Evolutionary conservation across 2,329 filamentous ascomycete genomes (phyloP).

Genomic region (Clarireedia homoeocarpa): DNA sequence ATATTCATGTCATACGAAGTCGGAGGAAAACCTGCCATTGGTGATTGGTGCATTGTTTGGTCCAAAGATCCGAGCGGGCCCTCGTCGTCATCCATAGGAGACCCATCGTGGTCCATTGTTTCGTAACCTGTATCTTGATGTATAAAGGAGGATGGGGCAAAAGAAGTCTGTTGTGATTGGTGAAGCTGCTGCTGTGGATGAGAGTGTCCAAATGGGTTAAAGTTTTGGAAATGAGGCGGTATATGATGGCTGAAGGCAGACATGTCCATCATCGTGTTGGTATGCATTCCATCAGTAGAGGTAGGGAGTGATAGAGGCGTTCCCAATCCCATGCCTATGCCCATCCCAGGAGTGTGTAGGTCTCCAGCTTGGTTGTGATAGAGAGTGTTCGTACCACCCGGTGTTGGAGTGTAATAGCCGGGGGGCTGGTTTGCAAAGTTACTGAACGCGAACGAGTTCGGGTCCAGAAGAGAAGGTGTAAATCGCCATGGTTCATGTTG

Average conservation of each 20-base stretch:
- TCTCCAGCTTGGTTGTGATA: conserved; percentile 82
- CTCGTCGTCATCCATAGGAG: conserved; percentile 54
- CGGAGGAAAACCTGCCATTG: conserved; percentile 50
- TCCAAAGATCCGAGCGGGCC: conserved; percentile 47
- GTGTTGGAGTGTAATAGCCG: conserved; percentile 83
- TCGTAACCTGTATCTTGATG: conserved; percentile 77
- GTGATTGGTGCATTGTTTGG: conserved; percentile 52
- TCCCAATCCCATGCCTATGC: conserved; percentile 45
- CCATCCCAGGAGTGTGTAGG: conserved; percentile 77
- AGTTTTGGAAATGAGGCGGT: conserved; percentile 54
- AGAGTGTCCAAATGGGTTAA: conserved; percentile 63
- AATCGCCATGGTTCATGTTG: conserved; percentile 79
- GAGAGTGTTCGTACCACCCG: conserved; percentile 69
- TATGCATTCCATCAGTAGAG: conserved; percentile 56
- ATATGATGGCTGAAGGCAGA: conserved; percentile 50
- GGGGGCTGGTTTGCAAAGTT: conserved; percentile 72
- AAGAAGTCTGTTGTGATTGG: conserved; percentile 46
- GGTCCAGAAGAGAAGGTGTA: conserved; percentile 81
- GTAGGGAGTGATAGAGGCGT: conserved; percentile 76
- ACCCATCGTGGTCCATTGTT: conserved; percentile 66
- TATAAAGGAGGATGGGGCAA: conserved; percentile 71
- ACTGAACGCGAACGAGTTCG: conserved; percentile 73
- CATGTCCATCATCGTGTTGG: conserved; percentile 55
- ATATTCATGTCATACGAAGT: conserved; percentile 40
- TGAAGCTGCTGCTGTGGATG: conserved; percentile 41